phyloP scores from a whole-genome alignment of 441 rosid species.

The Gossypium davidsonii region DNA sequence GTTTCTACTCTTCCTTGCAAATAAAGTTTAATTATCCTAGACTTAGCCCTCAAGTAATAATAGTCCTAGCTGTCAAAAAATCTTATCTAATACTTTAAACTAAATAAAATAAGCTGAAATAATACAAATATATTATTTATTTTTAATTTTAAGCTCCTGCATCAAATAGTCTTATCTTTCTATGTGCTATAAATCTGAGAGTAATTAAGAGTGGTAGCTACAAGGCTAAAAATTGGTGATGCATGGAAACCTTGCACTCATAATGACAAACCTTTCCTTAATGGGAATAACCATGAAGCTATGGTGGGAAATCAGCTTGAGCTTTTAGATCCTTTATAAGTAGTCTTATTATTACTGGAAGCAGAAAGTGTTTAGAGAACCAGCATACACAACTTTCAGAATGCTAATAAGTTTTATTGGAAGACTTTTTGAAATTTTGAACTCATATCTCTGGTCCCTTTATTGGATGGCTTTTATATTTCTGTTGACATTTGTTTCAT shows the following conservation, averaged over 20 bases:
- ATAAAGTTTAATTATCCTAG: too few species aligned
- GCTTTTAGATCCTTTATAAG: not conserved
- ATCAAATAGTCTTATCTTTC: not conserved
- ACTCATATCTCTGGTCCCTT: not conserved
- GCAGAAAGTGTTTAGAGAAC: not conserved
- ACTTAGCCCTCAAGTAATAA: too few species aligned
- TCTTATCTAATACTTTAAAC: too few species aligned
- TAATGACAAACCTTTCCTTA: not conserved
- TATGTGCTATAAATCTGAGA: not conserved
- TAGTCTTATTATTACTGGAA: not conserved
- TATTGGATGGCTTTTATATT: not conserved
- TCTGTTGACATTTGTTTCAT: slow-evolving; percentile 1
- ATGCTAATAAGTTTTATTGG: not conserved
- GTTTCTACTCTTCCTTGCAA: too few species aligned
- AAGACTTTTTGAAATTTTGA: not conserved
- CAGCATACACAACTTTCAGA: not conserved
- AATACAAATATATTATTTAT: too few species aligned
- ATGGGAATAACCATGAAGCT: not conserved
- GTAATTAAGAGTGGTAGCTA: not conserved
- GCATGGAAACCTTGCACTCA: not conserved
- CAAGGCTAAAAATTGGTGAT: not conserved
- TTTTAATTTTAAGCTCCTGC: too few species aligned
- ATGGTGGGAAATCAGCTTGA: not conserved
- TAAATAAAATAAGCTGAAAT: too few species aligned
- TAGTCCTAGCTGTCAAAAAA: too few species aligned